phyloP scores from a whole-genome alignment of 2,329 filamentous ascomycete genomes.

The Colletotrichum plurivorum region DNA sequence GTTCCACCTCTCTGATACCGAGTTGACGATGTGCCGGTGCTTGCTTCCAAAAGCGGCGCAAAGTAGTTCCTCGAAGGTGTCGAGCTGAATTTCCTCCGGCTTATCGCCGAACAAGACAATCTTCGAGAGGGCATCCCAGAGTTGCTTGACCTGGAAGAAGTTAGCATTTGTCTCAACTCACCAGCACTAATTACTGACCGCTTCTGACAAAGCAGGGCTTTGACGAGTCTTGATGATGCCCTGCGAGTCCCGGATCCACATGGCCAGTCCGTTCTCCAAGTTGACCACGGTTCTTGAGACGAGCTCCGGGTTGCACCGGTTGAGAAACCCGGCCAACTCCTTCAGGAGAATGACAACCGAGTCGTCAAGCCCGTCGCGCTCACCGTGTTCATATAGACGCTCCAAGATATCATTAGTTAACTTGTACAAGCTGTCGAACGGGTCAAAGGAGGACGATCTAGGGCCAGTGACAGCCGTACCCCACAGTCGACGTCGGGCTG shows the following conservation, averaged over 20 bases:
- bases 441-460: constrained; percentile 65
- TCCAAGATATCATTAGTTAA: constrained; percentile 68
- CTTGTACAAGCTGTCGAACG: constrained; percentile 77
- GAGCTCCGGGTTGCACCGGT: constrained; percentile 63
- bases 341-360: constrained; percentile 64
- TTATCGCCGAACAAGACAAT: constrained; percentile 53
- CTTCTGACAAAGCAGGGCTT: constrained; percentile 55
- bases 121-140: constrained; percentile 66
- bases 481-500: constrained; percentile 77
- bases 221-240: constrained; percentile 58
- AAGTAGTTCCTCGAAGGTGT: constrained; percentile 67
- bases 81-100: constrained; percentile 61
- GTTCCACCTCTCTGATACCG: constrained; percentile 75
- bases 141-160: constrained; percentile 56
- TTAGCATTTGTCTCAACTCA: constrained; percentile 44
- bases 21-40: constrained; percentile 68
- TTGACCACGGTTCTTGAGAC: constrained; percentile 69
- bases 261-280: constrained; percentile 72
- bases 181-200: constrained; percentile 57
- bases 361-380: constrained; percentile 53
- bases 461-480: constrained; percentile 61
- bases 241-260: constrained; percentile 75
- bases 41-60: constrained; percentile 71
- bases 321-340: constrained; percentile 67
- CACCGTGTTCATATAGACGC: constrained; percentile 65